Percentiles rank a stretch among this genome's conserved stretches.
Evolutionary conservation across 2,329 filamentous ascomycete species (phyloP).

Genomic region (Alternaria triticimaculans): DNA sequence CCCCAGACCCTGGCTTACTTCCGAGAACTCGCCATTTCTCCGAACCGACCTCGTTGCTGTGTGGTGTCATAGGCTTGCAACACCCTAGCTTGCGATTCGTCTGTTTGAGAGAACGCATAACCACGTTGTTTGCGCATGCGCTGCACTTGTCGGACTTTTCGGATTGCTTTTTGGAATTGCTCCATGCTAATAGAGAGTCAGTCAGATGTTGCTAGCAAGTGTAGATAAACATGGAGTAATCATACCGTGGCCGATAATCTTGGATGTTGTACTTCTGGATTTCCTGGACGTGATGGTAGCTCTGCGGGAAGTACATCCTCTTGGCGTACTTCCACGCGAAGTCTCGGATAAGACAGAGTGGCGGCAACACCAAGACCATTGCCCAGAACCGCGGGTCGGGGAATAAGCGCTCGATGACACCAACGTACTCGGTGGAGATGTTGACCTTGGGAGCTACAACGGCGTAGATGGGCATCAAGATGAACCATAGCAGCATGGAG

Average conservation of each 20-base stretch:
- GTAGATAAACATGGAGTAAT: constrained; percentile 22
- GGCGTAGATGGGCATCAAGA: constrained; percentile 86
- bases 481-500: constrained; percentile 88
- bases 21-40: constrained; percentile 81
- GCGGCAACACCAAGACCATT: constrained; percentile 80
- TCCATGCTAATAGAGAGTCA: constrained; percentile 74
- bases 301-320: constrained; percentile 94
- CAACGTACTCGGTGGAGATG: constrained; percentile 84
- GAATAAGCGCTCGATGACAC: constrained; percentile 82
- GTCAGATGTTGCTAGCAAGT: not conserved
- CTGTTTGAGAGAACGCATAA: constrained; percentile 96
- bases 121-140: constrained; percentile 99
- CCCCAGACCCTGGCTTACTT: constrained; percentile 19
- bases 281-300: constrained; percentile 98
- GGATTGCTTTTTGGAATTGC: constrained; percentile 99
- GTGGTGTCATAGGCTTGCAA: constrained; percentile 98
- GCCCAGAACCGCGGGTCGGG: constrained; percentile 87
- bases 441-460: constrained; percentile 81
- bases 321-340: constrained; percentile 97
- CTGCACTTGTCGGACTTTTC: constrained; percentile 97
- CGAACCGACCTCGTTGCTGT: constrained; percentile 85
- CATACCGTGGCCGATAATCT: constrained; percentile 92
- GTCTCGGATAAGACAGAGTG: constrained; percentile 84
- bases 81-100: constrained; percentile 93
- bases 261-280: constrained; percentile 99